A percentile compares a stretch with the other conserved stretches of the same genome.
These are phyloP conservation scores for Crithidia brevicula DNA, from an alignment of 208 protist genomes.

Conservation along the genomic window DNA sequence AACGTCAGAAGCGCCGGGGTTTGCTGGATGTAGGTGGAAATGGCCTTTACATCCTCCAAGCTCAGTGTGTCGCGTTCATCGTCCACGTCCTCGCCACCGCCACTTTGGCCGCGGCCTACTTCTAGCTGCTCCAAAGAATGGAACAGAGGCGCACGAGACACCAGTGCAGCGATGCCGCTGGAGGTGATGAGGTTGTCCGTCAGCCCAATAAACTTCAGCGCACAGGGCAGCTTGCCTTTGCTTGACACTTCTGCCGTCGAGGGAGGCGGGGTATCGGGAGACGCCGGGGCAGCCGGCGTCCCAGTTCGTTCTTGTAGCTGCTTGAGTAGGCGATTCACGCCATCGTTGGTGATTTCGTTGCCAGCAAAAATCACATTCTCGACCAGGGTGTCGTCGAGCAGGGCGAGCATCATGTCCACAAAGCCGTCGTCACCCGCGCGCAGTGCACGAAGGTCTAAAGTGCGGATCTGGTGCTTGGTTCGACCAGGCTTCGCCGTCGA, in stretches of 20 bases:
- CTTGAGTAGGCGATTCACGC: slow-evolving; percentile 32
- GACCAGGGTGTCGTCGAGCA: slow-evolving; percentile 45
- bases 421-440: slow-evolving; percentile 64
- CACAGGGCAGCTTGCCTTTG: slow-evolving; percentile 11
- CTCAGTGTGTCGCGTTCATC: slow-evolving; percentile 46
- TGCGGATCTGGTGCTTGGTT: slow-evolving; percentile 41
- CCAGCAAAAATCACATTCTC: slow-evolving; percentile 45
- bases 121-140: slow-evolving; percentile 42
- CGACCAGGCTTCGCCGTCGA: not conserved
- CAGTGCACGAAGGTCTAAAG: slow-evolving; percentile 64
- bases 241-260: slow-evolving; percentile 3
- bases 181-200: slow-evolving; percentile 59
- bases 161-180: slow-evolving; percentile 34
- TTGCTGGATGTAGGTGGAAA: slow-evolving; percentile 33
- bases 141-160: slow-evolving; percentile 24
- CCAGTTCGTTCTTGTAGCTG: slow-evolving; percentile 6
- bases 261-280: not conserved
- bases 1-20: slow-evolving; percentile 35
- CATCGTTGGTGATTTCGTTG: slow-evolving; percentile 66
- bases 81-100: slow-evolving; percentile 31
- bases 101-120: slow-evolving; percentile 43
- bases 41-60: slow-evolving; percentile 18
- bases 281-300: not conserved
- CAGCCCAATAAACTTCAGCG: slow-evolving; percentile 44
- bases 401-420: slow-evolving; percentile 38